phyloP scores from a whole-genome alignment of 352 stramenopile genomes.

The Pythium pyrilobum region DNA sequence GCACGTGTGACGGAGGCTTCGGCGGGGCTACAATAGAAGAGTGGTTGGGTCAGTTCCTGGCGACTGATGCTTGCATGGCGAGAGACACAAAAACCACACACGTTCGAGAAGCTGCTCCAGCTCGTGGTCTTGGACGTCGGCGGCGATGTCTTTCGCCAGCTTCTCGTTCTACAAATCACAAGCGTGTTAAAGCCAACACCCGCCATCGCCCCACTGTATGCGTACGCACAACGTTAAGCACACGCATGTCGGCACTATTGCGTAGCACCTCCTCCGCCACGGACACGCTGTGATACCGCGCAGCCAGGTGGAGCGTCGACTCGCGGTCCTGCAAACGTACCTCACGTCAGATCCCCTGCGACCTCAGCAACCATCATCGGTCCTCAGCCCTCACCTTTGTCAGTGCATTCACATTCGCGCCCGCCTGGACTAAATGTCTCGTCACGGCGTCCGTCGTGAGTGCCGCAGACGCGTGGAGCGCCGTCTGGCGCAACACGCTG shows the following conservation, averaged over 20 bases:
- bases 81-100: conserved; percentile 14
- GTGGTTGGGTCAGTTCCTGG: too few species aligned
- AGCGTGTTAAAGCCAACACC: not conserved
- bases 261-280: conserved; percentile 36
- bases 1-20: conserved; percentile 21
- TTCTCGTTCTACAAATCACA: conserved; percentile 23
- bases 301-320: conserved; percentile 39
- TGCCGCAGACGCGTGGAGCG: conserved; percentile 39
- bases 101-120: conserved; percentile 44
- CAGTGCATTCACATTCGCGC: conserved; percentile 30
- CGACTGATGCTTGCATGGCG: too few species aligned
- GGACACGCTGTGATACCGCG: conserved; percentile 28
- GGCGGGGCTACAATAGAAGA: conserved; percentile 23
- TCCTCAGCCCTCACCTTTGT: conserved; percentile 22
- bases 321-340: conserved; percentile 28
- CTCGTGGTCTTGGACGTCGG: conserved; percentile 26
- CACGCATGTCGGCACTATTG: conserved; percentile 28
- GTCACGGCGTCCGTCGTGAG: conserved; percentile 29
- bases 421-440: conserved; percentile 39
- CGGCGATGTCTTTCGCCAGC: conserved; percentile 37
- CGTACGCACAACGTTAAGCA: conserved; percentile 26
- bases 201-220: not conserved
- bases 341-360: too few species aligned
- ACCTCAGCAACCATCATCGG: not conserved
- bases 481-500: conserved; percentile 51